A percentile compares a stretch with the other conserved stretches of the same genome.
Evolutionary conservation across 495 filamentous ascomycete species (phyloP).

Genomic region (Neurospora sp.): DNA sequence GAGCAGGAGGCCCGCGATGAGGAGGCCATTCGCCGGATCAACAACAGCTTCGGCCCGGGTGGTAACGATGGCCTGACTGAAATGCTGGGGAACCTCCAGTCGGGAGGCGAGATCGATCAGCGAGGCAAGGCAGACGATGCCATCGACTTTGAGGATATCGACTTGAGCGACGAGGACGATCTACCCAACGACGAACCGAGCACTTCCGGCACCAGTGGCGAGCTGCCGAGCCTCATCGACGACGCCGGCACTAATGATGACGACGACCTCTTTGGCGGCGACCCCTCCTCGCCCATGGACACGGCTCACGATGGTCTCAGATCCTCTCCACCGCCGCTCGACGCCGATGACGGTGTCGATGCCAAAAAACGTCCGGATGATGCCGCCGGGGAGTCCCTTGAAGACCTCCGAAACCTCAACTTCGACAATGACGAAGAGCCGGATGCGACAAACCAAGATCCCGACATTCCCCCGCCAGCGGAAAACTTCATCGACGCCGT

Average conservation of each 20-base stretch:
- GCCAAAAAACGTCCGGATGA: slow-evolving; percentile 17
- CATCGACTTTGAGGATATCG: slow-evolving; percentile 81
- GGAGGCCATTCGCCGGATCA: slow-evolving; percentile 11
- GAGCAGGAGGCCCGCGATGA: slow-evolving; percentile 19
- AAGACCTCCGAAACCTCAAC: slow-evolving; percentile 29
- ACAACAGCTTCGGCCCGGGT: slow-evolving; percentile 3
- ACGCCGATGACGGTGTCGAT: slow-evolving; percentile 19
- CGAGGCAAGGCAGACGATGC: slow-evolving; percentile 34
- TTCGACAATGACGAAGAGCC: slow-evolving; percentile 34
- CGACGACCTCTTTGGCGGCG: slow-evolving; percentile 42
- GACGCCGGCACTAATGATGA: slow-evolving; percentile 39
- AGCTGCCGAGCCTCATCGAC: slow-evolving; percentile 38
- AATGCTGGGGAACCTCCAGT: slow-evolving; percentile 14
- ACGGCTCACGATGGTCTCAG: slow-evolving; percentile 19
- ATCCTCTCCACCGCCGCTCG: slow-evolving; percentile 26
- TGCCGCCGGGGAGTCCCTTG: slow-evolving; percentile 8
- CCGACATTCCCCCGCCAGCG: slow-evolving; percentile 45
- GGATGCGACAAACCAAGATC: slow-evolving; percentile 33
- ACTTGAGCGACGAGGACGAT: slow-evolving; percentile 57
- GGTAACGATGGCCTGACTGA: slow-evolving; percentile 4
- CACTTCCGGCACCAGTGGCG: slow-evolving; percentile 19
- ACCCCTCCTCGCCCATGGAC: slow-evolving; percentile 26
- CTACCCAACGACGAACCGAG: slow-evolving; percentile 34
- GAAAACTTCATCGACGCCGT: slow-evolving; percentile 60
- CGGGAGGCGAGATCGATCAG: slow-evolving; percentile 24